phyloP scores from a whole-genome alignment of 1,139 yeast genomes.

The Kodamaea sp. region DNA sequence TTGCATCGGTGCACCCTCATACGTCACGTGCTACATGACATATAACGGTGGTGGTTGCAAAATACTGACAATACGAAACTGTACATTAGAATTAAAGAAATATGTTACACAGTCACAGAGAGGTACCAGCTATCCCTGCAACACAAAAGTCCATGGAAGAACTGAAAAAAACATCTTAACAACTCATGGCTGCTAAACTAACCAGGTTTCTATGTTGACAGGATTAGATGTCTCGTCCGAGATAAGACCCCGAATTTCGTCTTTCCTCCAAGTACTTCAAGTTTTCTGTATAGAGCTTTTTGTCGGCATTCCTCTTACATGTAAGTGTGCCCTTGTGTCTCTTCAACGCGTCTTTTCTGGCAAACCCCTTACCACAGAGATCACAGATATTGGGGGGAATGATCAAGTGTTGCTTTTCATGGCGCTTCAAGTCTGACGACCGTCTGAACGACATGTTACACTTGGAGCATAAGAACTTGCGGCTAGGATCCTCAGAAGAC shows the following conservation, averaged over 20 bases:
- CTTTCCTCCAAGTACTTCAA: constrained; percentile 27
- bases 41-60: too few relatives aligned
- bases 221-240: not conserved
- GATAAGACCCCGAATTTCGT: constrained; percentile 2
- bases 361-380: constrained; percentile 78
- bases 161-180: too few relatives aligned
- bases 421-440: constrained; percentile 65
- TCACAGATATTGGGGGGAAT: constrained; percentile 72
- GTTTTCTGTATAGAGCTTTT: constrained; percentile 39
- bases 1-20: too few relatives aligned
- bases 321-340: constrained; percentile 72
- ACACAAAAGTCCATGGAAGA: not conserved
- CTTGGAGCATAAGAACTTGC: constrained; percentile 46
- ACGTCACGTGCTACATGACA: too few relatives aligned
- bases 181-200: too few relatives aligned
- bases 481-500: constrained; percentile 16
- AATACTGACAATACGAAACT: not conserved
- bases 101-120: not conserved
- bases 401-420: constrained; percentile 58
- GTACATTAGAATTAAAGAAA: not conserved
- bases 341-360: constrained; percentile 76
- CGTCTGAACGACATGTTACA: constrained; percentile 62
- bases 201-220: too few relatives aligned
- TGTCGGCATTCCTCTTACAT: constrained; percentile 67
- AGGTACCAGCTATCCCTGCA: not conserved